Conservation (phyloP, 2,329 filamentous ascomycete species). For the Cadophora luteo-olivacea region DNA sequence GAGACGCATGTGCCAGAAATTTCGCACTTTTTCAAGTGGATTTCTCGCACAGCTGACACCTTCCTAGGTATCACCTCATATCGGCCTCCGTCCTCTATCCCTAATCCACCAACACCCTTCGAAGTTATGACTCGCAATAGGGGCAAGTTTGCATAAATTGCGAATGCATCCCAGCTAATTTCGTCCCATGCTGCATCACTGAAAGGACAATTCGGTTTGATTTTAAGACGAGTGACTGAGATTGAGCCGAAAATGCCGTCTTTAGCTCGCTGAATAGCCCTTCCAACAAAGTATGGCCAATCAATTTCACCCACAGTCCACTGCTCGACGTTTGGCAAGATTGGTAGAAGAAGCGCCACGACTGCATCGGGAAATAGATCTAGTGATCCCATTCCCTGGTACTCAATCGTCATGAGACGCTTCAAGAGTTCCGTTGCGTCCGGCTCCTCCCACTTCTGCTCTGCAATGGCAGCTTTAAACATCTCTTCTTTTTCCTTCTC, state of each 20-base stretch:
- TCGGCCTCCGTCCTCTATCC: background rate
- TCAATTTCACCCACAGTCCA: constrained; percentile 10
- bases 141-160: constrained; percentile 13
- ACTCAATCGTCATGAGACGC: constrained; percentile 12
- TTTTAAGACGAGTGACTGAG: constrained; percentile 5
- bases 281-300: background rate
- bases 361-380: constrained; percentile 10
- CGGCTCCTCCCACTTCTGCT: constrained; percentile 20
- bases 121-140: background rate
- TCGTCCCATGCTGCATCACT: constrained; percentile 7
- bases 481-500: background rate
- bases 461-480: constrained; percentile 12
- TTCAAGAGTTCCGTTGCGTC: constrained; percentile 12
- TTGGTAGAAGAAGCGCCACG: constrained; percentile 9
- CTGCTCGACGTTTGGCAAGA: constrained; percentile 10
- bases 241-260: constrained; percentile 14
- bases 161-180: background rate
- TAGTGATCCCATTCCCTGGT: background rate
- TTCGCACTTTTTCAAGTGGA: constrained; percentile 9
- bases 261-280: constrained; percentile 13
- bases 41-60: constrained; percentile 2
- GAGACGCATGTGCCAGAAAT: background rate
- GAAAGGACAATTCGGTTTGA: background rate
- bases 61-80: constrained; percentile 13
- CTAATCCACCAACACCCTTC: constrained; percentile 3